Conservation (phyloP, 1,284 basidiomycete genomes). For the Ceratobasidium sp. region DNA sequence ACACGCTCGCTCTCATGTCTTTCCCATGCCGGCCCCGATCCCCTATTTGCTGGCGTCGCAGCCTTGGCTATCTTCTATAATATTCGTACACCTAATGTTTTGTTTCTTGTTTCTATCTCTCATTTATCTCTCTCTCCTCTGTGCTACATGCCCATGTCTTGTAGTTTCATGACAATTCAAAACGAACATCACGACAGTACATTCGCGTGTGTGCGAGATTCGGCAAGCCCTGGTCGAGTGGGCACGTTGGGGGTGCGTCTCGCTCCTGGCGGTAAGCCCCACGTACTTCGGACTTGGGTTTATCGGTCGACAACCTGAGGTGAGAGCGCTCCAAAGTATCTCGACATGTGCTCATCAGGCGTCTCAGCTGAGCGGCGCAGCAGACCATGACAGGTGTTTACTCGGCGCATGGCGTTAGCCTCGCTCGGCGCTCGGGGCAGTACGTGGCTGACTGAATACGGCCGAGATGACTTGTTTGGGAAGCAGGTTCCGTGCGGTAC, state of each 20-base stretch:
- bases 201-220: conserved; percentile 9
- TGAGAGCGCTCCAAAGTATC: conserved; percentile 2
- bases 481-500: neutral
- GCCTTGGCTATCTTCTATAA: no score
- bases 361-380: conserved; percentile 14
- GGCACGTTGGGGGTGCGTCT: conserved; percentile 20
- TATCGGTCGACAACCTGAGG: neutral
- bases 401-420: neutral
- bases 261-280: conserved; percentile 42
- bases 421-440: neutral
- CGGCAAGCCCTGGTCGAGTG: neutral
- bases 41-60: conserved; percentile 44
- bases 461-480: neutral
- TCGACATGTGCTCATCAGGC: neutral
- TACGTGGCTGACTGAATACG: conserved; percentile 14
- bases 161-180: neutral
- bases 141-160: neutral
- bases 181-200: conserved; percentile 27
- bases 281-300: neutral
- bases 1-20: conserved; percentile 44
- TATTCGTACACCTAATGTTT: no score
- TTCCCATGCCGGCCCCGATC: conserved; percentile 28
- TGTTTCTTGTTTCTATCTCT: no score
- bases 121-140: neutral
- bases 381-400: neutral